These are phyloP conservation scores for Microdochium trichocladiopsis DNA, from an alignment of 2,329 filamentous ascomycete genomes.

Conservation along the genomic window DNA sequence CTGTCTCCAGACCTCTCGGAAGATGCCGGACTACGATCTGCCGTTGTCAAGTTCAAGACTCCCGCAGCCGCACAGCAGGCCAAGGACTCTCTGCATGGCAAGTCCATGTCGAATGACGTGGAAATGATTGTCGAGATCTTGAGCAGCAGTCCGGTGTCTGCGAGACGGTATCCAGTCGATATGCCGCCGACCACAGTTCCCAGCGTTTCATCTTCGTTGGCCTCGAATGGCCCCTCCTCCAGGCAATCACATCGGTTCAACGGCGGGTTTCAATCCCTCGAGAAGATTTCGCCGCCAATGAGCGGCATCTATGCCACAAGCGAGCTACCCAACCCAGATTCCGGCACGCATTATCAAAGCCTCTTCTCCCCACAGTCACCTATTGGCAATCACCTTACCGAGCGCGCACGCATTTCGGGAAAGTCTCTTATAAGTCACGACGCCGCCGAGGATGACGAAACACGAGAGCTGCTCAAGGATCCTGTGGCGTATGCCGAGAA, in stretches of 20 bases:
- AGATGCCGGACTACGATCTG: constrained; percentile 43
- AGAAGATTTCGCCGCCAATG: constrained; percentile 55
- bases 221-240: constrained; percentile 36
- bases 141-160: constrained; percentile 25
- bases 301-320: constrained; percentile 45
- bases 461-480: constrained; percentile 63
- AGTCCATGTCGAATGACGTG: constrained; percentile 41
- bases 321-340: constrained; percentile 53
- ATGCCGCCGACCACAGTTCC: constrained; percentile 27
- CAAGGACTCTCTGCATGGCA: constrained; percentile 51
- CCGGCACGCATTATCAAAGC: constrained; percentile 47
- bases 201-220: constrained; percentile 30
- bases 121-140: constrained; percentile 58
- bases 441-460: constrained; percentile 63
- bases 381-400: constrained; percentile 62
- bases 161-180: constrained; percentile 48
- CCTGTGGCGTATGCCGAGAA: constrained; percentile 69
- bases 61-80: constrained; percentile 46
- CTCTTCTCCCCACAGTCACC: constrained; percentile 70
- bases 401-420: constrained; percentile 52
- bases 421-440: constrained; percentile 69
- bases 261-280: constrained; percentile 52
- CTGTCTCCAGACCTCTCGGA: constrained; percentile 40
- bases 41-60: constrained; percentile 45
- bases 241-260: constrained; percentile 55